A percentile compares a stretch with the other conserved stretches of the same genome.
phyloP scores from a whole-genome alignment of 2,329 filamentous ascomycete genomes.

The Phyllosticta ampelicida region DNA sequence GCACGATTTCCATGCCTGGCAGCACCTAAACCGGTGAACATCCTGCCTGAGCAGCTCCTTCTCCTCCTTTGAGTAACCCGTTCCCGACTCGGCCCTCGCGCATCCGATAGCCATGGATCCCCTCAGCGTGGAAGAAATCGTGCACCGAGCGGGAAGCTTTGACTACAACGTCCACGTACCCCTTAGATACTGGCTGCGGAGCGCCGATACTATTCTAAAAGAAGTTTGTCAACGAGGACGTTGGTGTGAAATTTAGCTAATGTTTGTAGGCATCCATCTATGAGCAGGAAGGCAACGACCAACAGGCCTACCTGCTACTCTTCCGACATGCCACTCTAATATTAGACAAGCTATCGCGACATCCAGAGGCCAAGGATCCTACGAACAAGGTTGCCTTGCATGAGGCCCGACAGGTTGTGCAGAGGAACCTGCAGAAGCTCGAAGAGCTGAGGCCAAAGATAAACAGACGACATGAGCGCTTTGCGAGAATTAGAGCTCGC shows the following conservation, averaged over 20 bases:
- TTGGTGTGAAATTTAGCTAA: constrained; percentile 3
- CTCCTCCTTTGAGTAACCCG: not conserved
- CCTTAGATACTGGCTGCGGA: constrained; percentile 71
- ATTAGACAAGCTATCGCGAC: constrained; percentile 59
- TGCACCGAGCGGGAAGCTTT: constrained; percentile 64
- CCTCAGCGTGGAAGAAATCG: constrained; percentile 66
- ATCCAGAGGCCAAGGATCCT: constrained; percentile 62
- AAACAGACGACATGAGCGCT: constrained; percentile 57
- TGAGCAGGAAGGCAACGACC: constrained; percentile 71
- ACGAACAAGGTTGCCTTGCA: constrained; percentile 45
- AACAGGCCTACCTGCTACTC: constrained; percentile 83
- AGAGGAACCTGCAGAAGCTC: constrained; percentile 55
- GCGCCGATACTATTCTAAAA: constrained; percentile 66
- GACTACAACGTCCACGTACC: constrained; percentile 68
- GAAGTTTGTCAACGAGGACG: constrained; percentile 49
- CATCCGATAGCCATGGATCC: constrained; percentile 33
- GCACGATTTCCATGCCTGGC: not conserved
- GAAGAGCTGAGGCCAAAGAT: constrained; percentile 74
- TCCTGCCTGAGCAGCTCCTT: not conserved
- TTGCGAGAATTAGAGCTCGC: constrained; percentile 35
- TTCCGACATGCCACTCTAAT: constrained; percentile 83
- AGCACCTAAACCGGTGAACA: not conserved
- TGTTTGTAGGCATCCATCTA: constrained; percentile 65
- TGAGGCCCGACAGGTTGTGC: constrained; percentile 51
- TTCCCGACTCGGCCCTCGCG: not conserved